Evolutionary conservation across 1,284 basidiomycete genomes (phyloP).

Genomic region (Amylostereum areolatum): DNA sequence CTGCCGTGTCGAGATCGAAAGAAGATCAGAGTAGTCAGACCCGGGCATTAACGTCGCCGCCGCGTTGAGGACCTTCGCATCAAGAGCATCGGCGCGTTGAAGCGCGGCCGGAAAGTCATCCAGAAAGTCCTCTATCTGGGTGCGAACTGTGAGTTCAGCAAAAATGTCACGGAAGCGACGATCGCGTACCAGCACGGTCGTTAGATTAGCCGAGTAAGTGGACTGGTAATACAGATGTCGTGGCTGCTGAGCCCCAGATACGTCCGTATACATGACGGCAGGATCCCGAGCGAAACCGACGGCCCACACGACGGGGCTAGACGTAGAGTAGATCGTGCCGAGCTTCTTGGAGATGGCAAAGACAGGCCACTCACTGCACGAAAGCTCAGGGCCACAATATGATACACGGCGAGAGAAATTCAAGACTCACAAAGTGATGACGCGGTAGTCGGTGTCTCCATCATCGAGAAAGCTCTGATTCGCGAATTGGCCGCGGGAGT

Average conservation of each 20-base stretch:
- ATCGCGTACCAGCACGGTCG: no score
- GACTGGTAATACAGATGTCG: background rate
- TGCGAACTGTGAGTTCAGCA: background rate
- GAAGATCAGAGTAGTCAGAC: background rate
- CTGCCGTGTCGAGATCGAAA: constrained; percentile 3
- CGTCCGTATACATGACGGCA: constrained; percentile 5
- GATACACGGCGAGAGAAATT: no score
- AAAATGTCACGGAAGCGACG: no score
- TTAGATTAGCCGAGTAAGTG: background rate
- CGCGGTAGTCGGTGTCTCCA: background rate
- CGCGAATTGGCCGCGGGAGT: background rate
- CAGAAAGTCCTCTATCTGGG: constrained; percentile 2
- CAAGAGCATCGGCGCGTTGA: background rate
- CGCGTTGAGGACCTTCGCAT: background rate
- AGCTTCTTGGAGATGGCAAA: constrained; percentile 8
- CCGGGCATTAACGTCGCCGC: background rate
- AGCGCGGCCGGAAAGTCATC: constrained; percentile 1
- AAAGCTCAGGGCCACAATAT: no score
- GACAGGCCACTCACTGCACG: background rate
- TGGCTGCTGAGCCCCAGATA: background rate
- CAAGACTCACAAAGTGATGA: background rate
- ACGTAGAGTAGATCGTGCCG: constrained; percentile 5
- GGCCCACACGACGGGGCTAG: constrained; percentile 8
- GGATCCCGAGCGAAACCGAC: constrained; percentile 11
- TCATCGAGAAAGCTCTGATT: background rate